Conservation (phyloP, 192 early-diverging fungal genomes). For the Phlyctochytrium planicorne region DNA sequence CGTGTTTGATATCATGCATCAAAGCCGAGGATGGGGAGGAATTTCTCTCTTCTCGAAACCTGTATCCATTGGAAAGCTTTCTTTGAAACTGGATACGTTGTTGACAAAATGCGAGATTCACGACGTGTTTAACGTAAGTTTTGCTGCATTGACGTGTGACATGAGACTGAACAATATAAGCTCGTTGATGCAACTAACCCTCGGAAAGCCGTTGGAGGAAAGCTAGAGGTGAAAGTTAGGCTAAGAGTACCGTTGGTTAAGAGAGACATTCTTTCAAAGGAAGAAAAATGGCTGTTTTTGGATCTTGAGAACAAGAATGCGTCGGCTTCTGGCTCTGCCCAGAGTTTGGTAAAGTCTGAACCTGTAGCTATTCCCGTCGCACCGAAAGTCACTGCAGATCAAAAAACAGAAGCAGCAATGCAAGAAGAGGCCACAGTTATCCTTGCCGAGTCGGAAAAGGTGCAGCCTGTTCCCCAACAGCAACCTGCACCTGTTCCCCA, state of each 20-base stretch:
- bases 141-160: not conserved
- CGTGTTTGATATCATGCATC: slow-evolving; percentile 68
- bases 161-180: slow-evolving; percentile 31
- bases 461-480: too few relatives aligned
- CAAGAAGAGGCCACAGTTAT: too few relatives aligned
- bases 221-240: slow-evolving; percentile 63
- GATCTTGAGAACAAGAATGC: slow-evolving; percentile 31
- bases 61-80: slow-evolving; percentile 55
- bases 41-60: slow-evolving; percentile 48
- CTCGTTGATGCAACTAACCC: slow-evolving; percentile 56
- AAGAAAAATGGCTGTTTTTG: slow-evolving; percentile 67
- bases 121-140: slow-evolving; percentile 60
- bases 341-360: too few relatives aligned
- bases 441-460: too few relatives aligned
- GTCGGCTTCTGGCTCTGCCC: too few relatives aligned
- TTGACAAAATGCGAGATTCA: slow-evolving; percentile 65
- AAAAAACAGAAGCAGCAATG: too few relatives aligned
- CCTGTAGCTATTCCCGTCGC: too few relatives aligned
- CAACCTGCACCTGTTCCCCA: too few relatives aligned
- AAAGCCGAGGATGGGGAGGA: slow-evolving; percentile 44
- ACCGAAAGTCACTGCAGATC: too few relatives aligned
- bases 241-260: slow-evolving; percentile 60
- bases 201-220: slow-evolving; percentile 65
- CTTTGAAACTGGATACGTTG: slow-evolving; percentile 55
- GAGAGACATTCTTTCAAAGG: slow-evolving; percentile 55